Percentiles rank a stretch among this genome's conserved stretches.
Conservation (phyloP, 2,329 filamentous ascomycete species). For the Botrytis galanthina region DNA sequence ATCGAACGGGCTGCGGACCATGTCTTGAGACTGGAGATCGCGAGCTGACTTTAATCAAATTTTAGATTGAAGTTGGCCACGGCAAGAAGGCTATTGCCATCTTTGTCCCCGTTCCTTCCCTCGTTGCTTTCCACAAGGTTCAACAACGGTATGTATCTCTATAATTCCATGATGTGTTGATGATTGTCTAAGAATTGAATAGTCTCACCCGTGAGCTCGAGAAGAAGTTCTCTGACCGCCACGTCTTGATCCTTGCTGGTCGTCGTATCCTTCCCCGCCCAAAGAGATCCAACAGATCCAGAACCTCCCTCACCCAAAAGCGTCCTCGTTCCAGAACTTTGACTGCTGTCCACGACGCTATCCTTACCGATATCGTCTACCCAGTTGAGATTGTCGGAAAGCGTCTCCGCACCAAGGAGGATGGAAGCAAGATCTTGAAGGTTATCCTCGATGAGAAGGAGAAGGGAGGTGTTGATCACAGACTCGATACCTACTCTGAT, state of each 20-base stretch:
- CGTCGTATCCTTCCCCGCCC: slow-evolving; percentile 98
- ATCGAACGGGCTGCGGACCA: slow-evolving; percentile 76
- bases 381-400: slow-evolving; percentile 99
- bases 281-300: slow-evolving; percentile 95
- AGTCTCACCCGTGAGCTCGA: slow-evolving; percentile 99
- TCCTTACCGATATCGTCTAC: slow-evolving; percentile 97
- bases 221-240: slow-evolving; percentile 99
- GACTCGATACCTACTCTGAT: slow-evolving; percentile 99
- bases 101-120: slow-evolving; percentile 99
- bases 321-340: slow-evolving; percentile 96
- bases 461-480: slow-evolving; percentile 98
- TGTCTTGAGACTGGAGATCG: slow-evolving; percentile 60
- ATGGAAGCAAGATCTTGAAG: slow-evolving; percentile 98
- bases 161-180: neutral
- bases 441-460: slow-evolving; percentile 99
- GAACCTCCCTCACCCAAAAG: slow-evolving; percentile 98
- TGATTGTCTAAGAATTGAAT: slow-evolving; percentile 15
- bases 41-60: slow-evolving; percentile 68
- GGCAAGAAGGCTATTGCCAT: slow-evolving; percentile 99
- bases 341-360: slow-evolving; percentile 97
- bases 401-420: slow-evolving; percentile 97
- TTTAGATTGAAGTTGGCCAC: slow-evolving; percentile 98
- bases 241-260: slow-evolving; percentile 97
- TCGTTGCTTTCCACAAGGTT: slow-evolving; percentile 97
- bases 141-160: slow-evolving; percentile 86